Evolutionary conservation across 805 yeast genomes (phyloP), one percentile per base, ranked within the genome.

Genomic region (Teunomyces aglyptinius): DNA sequence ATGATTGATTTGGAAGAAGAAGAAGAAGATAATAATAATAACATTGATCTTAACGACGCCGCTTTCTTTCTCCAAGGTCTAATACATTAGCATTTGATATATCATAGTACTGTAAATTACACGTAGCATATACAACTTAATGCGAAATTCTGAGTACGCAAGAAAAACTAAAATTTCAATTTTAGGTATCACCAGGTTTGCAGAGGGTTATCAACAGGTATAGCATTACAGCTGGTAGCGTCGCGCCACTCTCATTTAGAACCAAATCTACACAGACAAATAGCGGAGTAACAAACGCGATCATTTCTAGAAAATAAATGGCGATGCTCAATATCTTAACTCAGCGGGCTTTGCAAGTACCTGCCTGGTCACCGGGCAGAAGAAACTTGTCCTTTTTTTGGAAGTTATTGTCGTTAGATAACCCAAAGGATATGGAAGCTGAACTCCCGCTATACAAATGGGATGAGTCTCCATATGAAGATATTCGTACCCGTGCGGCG

Each of bases 381-480:
- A 56, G 70, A 44, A 56, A 64, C 46, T 56, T 69, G 28, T 70
- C 75, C 22, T 68, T 71, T 44, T 61, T 71, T 55, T 68, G 67
- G 63, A 68, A 64, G 42, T 51, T 71, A 36, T 65, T 71, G 49
- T 65, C 63, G 24, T 61, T 71, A 53, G 72, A 70, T 45, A 58
- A 57, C 39, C 59, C 61, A 22, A 63, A 61, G 20, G 49, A 47
- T 10, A 49, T 54, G 34, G 68, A 67, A 24, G 52, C 53, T 2
- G 72, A 66, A 41, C 58, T 64, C 15, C 55, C 61, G 11, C 58
- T 71, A 47, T 64, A 88, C 61, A 82, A 82, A 24, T 91, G 97
- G 97, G 97, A 92, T 60, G 83, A 86, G 49, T 88, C 96, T 1
- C 97, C 98, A 1, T 80, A 84, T 20, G 86, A 86, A 45, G 97